These are phyloP conservation scores for Ramaria sp. DNA, from an alignment of 768 basidiomycete species.

Conservation along the genomic window DNA sequence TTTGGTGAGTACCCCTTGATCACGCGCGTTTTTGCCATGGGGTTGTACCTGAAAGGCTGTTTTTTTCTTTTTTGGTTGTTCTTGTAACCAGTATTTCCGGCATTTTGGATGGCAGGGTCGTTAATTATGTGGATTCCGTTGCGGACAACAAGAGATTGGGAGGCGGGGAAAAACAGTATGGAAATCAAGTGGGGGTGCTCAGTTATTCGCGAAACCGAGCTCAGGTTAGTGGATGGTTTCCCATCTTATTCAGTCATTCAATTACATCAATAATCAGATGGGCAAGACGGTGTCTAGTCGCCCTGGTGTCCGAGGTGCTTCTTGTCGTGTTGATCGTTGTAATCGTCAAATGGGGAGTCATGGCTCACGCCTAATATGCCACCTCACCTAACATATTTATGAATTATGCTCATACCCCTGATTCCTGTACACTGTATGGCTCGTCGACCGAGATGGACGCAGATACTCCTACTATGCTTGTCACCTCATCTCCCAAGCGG, in stretches of 20 bases:
- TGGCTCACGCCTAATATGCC: background rate
- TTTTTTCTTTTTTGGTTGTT: background rate
- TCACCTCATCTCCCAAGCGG: background rate
- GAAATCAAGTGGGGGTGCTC: slow-evolving; percentile 1
- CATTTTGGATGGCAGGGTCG: slow-evolving; percentile 3
- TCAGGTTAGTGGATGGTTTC: background rate
- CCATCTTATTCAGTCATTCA: background rate
- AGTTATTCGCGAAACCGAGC: slow-evolving; percentile 5
- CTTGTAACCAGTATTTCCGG: slow-evolving; percentile 1
- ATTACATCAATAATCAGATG: background rate
- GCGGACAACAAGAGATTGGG: slow-evolving; percentile 6
- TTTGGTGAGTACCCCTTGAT: background rate
- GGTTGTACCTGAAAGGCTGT: too few species aligned
- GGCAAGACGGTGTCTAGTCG: slow-evolving; percentile 6
- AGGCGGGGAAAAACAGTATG: background rate
- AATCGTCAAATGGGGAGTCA: background rate
- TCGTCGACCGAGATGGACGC: background rate
- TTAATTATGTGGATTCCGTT: slow-evolving; percentile 3
- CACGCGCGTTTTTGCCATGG: too few species aligned
- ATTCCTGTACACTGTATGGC: background rate
- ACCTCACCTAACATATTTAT: background rate
- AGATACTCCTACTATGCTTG: background rate
- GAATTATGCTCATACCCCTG: background rate
- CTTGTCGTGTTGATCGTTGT: background rate
- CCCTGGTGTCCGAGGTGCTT: slow-evolving; percentile 2